phyloP scores from a whole-genome alignment of 345 rosid genomes.

The Orychophragmus violaceus region DNA sequence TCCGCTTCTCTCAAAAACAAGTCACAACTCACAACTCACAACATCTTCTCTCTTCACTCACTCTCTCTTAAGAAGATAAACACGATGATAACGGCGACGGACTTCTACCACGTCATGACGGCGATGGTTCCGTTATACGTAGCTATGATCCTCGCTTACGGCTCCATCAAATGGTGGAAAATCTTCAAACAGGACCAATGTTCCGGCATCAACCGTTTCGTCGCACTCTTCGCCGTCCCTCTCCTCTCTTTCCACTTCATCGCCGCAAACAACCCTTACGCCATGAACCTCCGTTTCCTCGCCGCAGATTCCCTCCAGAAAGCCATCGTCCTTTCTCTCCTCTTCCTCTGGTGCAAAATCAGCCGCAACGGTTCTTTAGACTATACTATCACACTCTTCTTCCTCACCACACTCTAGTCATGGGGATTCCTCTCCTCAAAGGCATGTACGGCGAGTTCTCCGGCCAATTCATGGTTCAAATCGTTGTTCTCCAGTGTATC shows the following conservation, averaged over 20 bases:
- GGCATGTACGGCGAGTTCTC: conserved; percentile 53
- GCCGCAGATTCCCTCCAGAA: conserved; percentile 51
- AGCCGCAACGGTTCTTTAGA: conserved; percentile 33
- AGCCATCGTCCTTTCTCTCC: conserved; percentile 34
- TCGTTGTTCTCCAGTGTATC: conserved; percentile 43
- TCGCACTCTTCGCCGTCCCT: conserved; percentile 99
- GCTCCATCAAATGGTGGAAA: conserved; percentile 99
- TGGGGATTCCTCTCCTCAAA: conserved; percentile 48
- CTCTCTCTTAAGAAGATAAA: neutral
- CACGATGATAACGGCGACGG: conserved; percentile 59
- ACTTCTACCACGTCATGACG: conserved; percentile 97
- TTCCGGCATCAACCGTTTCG: conserved; percentile 95
- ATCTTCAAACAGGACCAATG: conserved; percentile 94
- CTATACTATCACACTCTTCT: conserved; percentile 47
- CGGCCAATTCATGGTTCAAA: conserved; percentile 39
- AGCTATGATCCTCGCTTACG: conserved; percentile 84
- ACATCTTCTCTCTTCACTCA: neutral
- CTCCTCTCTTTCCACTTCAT: conserved; percentile 88
- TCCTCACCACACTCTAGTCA: conserved; percentile 41
- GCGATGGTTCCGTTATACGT: conserved; percentile 97
- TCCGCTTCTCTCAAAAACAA: no score
- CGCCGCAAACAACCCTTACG: conserved; percentile 38
- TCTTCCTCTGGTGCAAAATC: conserved; percentile 41
- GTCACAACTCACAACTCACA: neutral
- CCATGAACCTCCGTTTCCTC: conserved; percentile 45